phyloP scores from a whole-genome alignment of 352 stramenopile genomes.

The Phytopythium helicoides region DNA sequence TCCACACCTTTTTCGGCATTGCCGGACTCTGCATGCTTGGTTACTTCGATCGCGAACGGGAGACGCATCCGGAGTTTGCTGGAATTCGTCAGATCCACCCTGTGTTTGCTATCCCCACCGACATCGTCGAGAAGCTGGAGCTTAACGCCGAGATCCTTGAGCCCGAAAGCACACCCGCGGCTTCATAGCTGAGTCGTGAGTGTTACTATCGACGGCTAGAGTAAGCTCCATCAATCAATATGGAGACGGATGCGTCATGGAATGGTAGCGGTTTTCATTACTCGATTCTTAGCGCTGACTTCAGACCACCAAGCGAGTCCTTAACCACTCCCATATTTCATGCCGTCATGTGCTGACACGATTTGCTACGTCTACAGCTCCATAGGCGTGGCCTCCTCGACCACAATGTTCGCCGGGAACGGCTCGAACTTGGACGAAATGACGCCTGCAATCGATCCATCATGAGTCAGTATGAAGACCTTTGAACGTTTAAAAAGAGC shows the following conservation, averaged over 20 bases:
- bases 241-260: no score
- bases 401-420: conserved; percentile 55
- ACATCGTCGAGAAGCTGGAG: conserved; percentile 86
- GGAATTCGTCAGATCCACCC: conserved; percentile 91
- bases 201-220: no score
- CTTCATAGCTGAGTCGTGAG: background rate
- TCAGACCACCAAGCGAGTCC: no score
- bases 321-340: background rate
- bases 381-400: conserved; percentile 77
- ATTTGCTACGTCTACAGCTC: conserved; percentile 53
- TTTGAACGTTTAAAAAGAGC: conserved; percentile 1
- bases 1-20: conserved; percentile 99
- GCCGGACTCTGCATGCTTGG: conserved; percentile 93
- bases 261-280: no score
- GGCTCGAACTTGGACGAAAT: conserved; percentile 71
- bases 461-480: conserved; percentile 3
- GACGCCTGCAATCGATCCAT: conserved; percentile 56
- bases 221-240: no score
- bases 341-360: conserved; percentile 5
- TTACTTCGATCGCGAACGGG: conserved; percentile 84
- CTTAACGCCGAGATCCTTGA: conserved; percentile 76
- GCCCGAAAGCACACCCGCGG: conserved; percentile 5
- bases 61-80: conserved; percentile 47
- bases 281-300: no score
- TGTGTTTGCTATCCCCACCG: conserved; percentile 93